Base-by-base conservation (phyloP, 2,329 filamentous ascomycete genomes). In the Claviceps spartinae region DNA sequence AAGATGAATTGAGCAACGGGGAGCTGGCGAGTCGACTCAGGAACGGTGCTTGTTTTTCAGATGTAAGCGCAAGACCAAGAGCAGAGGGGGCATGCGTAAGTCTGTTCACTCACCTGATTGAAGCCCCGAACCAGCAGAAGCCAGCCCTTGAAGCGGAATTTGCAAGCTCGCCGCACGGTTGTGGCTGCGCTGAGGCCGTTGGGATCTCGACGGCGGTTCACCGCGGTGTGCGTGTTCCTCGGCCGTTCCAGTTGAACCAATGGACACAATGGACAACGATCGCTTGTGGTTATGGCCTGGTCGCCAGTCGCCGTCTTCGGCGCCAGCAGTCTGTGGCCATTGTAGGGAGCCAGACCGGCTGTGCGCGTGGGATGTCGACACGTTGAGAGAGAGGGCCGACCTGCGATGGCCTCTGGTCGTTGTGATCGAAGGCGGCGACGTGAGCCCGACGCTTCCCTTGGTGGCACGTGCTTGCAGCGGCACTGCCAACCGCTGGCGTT, bases 141-240 rank as follows among this genome's bases (percentile, higher is more conserved):
- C 54, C 37, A 62, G 60, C 13, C 57, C 62, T 38, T 61, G 63
- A 37, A 67, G 63, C 40, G 65, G 53, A 41, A 91, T 84, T 65
- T 95, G 89, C 54, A 95, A 69, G 70, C 89, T 95, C 24, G 87
- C 81, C 40, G 88, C 88, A 50, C 89, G 78, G 47, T 76, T 81
- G 71, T 95, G 89, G 4, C 83, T 79, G 59, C 81, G 80, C 18
- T 62, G 63, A 20, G 79, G 76, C 50, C 79, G 75, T 49, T 74
- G 69, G 20, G 74, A 67, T 58, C 70, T 67, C 36, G 61, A 55
- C 1, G 69, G 62, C 14, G 65, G 59, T 30, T 76, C 72, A 56
- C 71, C 72, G 52, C 65, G 66, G 48, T 70, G 67, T 20, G 60
- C 58, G 44, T 72, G 68, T 44, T 77, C 76, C 22, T 77, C 76